Evolutionary conservation across 768 basidiomycete species (phyloP), one percentile per base, ranked within the genome.

Genomic region (Filobasidium wieringae): DNA sequence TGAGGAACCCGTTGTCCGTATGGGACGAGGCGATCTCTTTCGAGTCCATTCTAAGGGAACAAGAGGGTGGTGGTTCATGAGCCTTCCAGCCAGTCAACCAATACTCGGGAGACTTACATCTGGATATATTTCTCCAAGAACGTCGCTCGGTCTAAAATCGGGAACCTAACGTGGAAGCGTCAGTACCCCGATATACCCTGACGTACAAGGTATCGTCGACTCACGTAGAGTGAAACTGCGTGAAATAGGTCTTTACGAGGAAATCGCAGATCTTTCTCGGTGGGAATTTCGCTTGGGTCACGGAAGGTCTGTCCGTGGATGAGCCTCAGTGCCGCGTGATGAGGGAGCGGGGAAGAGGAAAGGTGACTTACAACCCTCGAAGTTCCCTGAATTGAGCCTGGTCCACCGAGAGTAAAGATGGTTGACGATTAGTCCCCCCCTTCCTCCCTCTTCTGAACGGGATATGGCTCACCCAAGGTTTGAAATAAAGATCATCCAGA

Each of bases 1-100:
- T 81, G 19, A 86, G 77, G 72, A 89, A 90, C 0, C 84, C 80
- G 1, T 85, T 80, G 63, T 89, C 81, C 22, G 53, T 24, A 8
- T 6, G 22, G 22, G 29, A 47, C 4, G 43, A 19, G 17, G 22
- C 43, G 14, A 24, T 24, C 22, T 19, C 43, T 22, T 27, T 19
- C 43, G 29, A 2, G 2, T 19, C 22, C 43, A 47, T 47, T 14
- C 43, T 47, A 27, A 5, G 11, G 11, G 3, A 17, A 4, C 11
- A 22, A 40, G 37, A 22, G 22, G 37, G 3, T 40, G 4, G 22
- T 15, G 17, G 22, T 11, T 4, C 11, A 40, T 11, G 11, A 15
- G n/a, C 22, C 3, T 40, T 11, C 3, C 15, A 4, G 11, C 22
- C 11, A 11, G 5, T 5, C 5, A 11, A 22, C 37, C 37, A 22